Percentiles rank a stretch among this genome's conserved stretches.
These are phyloP conservation scores for Populus simonii DNA, from an alignment of 345 rosid species.

Conservation along the genomic window DNA sequence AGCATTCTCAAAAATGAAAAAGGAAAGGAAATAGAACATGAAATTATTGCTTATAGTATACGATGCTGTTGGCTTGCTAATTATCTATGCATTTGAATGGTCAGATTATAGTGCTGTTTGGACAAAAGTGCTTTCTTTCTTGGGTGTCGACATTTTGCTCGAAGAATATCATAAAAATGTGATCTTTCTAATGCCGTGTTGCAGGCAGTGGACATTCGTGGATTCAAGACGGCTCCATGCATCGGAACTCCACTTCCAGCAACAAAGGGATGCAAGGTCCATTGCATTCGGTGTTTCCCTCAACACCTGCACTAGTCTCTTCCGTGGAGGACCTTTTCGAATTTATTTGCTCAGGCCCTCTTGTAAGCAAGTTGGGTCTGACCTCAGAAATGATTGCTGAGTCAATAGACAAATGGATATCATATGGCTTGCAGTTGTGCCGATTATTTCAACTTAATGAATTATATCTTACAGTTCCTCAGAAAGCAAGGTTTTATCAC, in stretches of 20 bases:
- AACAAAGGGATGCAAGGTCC: conserved; percentile 22
- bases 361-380: conserved; percentile 55
- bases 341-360: conserved; percentile 86
- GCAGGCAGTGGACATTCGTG: conserved; percentile 54
- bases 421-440: conserved; percentile 56
- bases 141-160: background rate
- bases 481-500: conserved; percentile 80
- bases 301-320: conserved; percentile 51
- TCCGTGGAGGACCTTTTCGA: conserved; percentile 75
- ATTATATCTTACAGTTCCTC: conserved; percentile 57
- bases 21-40: background rate
- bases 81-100: background rate
- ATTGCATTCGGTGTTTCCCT: conserved; percentile 17
- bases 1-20: background rate
- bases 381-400: conserved; percentile 57
- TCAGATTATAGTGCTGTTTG: background rate
- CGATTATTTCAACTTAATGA: conserved; percentile 72
- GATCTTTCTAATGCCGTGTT: background rate
- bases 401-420: conserved; percentile 78
- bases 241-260: conserved; percentile 18
- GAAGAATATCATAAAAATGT: background rate
- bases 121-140: background rate
- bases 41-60: background rate
- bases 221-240: conserved; percentile 47
- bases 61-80: background rate